phyloP scores from a whole-genome alignment of 2,329 filamentous ascomycete genomes.

The Xylariaceae sp. region DNA sequence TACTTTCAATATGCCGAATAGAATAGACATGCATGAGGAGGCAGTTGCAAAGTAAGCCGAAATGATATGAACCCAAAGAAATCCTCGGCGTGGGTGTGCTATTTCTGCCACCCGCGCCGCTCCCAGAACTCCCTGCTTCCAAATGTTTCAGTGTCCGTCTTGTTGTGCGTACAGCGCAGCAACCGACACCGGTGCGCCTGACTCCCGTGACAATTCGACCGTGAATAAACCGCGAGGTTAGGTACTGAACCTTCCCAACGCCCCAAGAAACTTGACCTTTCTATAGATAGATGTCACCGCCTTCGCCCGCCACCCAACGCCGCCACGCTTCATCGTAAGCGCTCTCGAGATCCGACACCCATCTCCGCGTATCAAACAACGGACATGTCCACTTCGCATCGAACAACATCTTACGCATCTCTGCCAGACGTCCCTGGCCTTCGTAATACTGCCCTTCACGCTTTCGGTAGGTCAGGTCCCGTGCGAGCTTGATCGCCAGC shows the following conservation, averaged over 20 bases:
- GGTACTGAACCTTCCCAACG: background rate
- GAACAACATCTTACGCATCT: constrained; percentile 78
- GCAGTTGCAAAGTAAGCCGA: no score
- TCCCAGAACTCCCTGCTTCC: constrained; percentile 2
- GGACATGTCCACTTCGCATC: constrained; percentile 79
- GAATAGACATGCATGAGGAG: no score
- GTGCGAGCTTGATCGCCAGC: constrained; percentile 65
- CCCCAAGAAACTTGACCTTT: background rate
- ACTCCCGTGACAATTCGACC: background rate
- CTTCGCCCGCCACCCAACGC: constrained; percentile 78
- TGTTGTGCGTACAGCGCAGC: background rate
- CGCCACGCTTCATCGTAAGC: constrained; percentile 88
- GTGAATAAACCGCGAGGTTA: background rate
- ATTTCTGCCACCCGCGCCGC: background rate
- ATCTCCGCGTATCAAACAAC: constrained; percentile 85
- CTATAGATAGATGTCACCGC: constrained; percentile 85
- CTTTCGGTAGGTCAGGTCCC: constrained; percentile 55
- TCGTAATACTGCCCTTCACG: constrained; percentile 42
- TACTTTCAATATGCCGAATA: background rate
- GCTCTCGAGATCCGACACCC: constrained; percentile 84
- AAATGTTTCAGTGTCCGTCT: no score
- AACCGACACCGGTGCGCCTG: background rate
- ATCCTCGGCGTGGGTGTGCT: no score
- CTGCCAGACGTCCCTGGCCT: constrained; percentile 65
- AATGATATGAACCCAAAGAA: no score